Evolutionary conservation across 805 yeast genomes (phyloP), one percentile per base, ranked within the genome.

Genomic region (Saccharomycopsis sp.): DNA sequence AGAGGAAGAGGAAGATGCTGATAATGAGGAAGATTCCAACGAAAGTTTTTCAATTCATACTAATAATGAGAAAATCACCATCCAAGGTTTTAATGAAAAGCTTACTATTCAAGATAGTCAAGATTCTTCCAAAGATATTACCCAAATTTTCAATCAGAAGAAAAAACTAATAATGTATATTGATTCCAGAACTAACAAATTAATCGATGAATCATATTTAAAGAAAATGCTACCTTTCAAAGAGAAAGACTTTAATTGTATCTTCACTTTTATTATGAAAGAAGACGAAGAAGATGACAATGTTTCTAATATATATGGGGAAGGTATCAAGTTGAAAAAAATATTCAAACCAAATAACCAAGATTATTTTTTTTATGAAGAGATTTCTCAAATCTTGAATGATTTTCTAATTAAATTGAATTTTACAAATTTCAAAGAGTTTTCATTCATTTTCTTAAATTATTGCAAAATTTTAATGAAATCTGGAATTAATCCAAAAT

Each of bases 171-270:
- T 31, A 9, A 26, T 34, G 12, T 42, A 42, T 19, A 26, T 39
- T 38, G 46, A 42, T 33, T 38, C 42, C 8, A 23, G 41, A 27
- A 38, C 27, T 20, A 8, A 12, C 17, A 30, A 28, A 21, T 10
- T 10, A 8, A 23, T 23, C 10, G 26, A 23, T 6, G 10, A 23
- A 8, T 8, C 26, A 8, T 23, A 8, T 23, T 23, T 23, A 19
- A 30, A 34, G 19, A 39, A 31, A 26, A 25, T 46, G 10, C 27
- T 42, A 13, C 47, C 44, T 1, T 46, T 43, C 26, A 15, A 21
- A 20, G 42, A 30, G 21, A 46, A 46, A 15, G 47, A 46, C 32
- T 46, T 46, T 30, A 33, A 42, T 17, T 46, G 49, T 25, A 42
- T 37, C 21, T 36, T 46, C 23, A 27, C 49, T 13, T 40, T 33